Base-by-base conservation (phyloP, 495 filamentous ascomycete species). In the Daldinia bambusicola region DNA sequence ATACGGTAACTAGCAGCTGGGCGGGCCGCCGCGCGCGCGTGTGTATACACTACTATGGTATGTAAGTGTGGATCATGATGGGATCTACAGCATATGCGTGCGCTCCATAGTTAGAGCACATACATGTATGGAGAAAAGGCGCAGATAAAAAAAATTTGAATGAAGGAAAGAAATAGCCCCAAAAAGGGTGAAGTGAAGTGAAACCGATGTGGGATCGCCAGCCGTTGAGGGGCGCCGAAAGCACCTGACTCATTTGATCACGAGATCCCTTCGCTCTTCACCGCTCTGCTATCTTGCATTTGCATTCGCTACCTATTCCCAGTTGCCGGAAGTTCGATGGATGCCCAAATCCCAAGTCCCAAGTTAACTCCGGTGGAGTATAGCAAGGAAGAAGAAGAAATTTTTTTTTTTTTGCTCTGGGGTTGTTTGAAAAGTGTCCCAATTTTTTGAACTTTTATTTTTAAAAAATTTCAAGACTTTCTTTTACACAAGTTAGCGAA, bases 231-330 rank as follows among this genome's bases (percentile, higher is more conserved):
- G 69, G 69, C 68, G 62, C 48, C 36, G 60, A 26, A 26, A 63
- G 59, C 69, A 67, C 59, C 61, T 72, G 69, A 72, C 60, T 66
- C 63, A 67, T 45, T 45, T 31, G 59, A 67, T 72, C 69, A 72
- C 69, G 64, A 67, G 69, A 67, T 72, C 60, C 26, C 41, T 59
- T 22, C 48, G 4, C 48, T 40, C 38, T 72, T 64, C 64, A 67
- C 69, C 69, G 69, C 69, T 72, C 64, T 62, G 41, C 30, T 26
- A 53, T 30, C 22, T 50, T 7, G 7, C 50, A 26, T 26, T 26
- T 26, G 26, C 26, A 26, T 26, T 26, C 3, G 26, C 26, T 26
- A 26, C 3, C 26, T 26, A 26, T 26, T 26, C 26, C 26, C 26
- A 26, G 26, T 26, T 26, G 26, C 26, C 26, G 26, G 26, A 26